Evolutionary conservation across 139 green algal genomes (phyloP), one percentile per base, ranked within the genome.

Genomic region (Zygnema circumcarinatum): DNA sequence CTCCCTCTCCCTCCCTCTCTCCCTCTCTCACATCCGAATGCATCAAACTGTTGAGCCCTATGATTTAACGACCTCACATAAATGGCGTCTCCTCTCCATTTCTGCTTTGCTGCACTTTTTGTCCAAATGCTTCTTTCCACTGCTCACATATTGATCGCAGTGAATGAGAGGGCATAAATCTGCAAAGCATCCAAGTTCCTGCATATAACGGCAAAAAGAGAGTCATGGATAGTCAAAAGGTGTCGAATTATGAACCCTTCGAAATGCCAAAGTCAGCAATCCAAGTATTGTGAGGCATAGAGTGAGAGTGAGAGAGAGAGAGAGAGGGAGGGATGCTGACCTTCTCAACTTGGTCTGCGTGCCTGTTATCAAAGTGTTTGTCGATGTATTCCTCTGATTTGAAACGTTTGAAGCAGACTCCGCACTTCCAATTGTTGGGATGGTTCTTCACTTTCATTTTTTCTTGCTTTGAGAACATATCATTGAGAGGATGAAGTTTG

Each of bases 361-460:
- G 79, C 1, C 79, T 38, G 38, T 86, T 86, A 69, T 41, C 42
- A 39, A 86, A 39, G 79, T 86, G 79, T 41, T 86, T 86, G 79
- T 86, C 79, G 40, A 86, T 40, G 7, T 76, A 78, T 41, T 76
- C 79, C n/a, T 86, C 79, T 39, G 41, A 32, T 35, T 41, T 78
- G 52, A 86, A 86, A 25, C 36, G 79, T 69, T 86, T 82, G n/a
- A 7, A 33, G 74, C 74, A 82, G 29, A 62, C 25, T 39, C 32
- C 74, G 33, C 74, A 82, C 74, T 82, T 42, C 74, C 74, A 82
- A 33, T 67, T 47, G 39, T 32, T 53, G 33, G 29, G 29, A 35
- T 32, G 31, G 32, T 32, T 33, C 31, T 33, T 67, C 25, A 47
- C 3, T 7, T 82, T 82, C 32, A 33, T 2, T 22, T 33, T 52